Percentiles rank a stretch among this genome's conserved stretches.
Conservation (phyloP, 257 asterid genomes). For the Solanum lycopersicoides region DNA sequence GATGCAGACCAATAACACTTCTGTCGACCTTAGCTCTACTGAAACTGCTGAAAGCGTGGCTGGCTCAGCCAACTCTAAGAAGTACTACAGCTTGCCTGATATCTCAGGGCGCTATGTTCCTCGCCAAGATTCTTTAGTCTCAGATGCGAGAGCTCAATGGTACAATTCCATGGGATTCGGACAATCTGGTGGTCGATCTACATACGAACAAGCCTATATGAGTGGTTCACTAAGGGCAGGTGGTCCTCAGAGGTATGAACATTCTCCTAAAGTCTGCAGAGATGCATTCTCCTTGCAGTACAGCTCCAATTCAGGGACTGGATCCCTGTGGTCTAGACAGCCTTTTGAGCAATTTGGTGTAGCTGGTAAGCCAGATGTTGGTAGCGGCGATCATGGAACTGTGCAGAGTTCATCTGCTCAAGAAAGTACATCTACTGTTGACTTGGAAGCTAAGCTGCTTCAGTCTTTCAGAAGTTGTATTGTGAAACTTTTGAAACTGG, state of each 20-base stretch:
- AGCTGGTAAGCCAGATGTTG: conserved; percentile 44
- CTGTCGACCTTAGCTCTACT: conserved; percentile 34
- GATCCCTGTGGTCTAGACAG: conserved; percentile 81
- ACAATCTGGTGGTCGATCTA: conserved; percentile 28
- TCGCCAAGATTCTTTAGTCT: conserved; percentile 25
- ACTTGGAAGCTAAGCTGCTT: conserved; percentile 70
- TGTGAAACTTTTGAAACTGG: conserved; percentile 70
- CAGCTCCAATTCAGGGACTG: conserved; percentile 33
- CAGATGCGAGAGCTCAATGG: conserved; percentile 32
- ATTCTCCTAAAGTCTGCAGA: conserved; percentile 48
- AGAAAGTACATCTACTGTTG: conserved; percentile 36
- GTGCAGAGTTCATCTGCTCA: conserved; percentile 13
- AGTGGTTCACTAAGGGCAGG: conserved; percentile 36
- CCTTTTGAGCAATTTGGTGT: conserved; percentile 89
- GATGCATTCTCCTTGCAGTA: conserved; percentile 48
- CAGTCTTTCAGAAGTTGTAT: conserved; percentile 81
- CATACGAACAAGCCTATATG: conserved; percentile 27
- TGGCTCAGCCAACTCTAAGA: conserved; percentile 44
- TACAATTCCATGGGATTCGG: conserved; percentile 32
- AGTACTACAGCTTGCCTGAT: conserved; percentile 81
- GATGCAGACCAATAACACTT: conserved; percentile 45
- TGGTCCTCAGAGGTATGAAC: conserved; percentile 35
- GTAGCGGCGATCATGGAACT: conserved; percentile 1
- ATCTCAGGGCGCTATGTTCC: conserved; percentile 72
- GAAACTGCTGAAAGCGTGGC: conserved; percentile 28